Evolutionary conservation across 192 early-diverging fungal species (phyloP), one percentile per base, ranked within the genome.

Genomic region (Coemansia nantahalensis): DNA sequence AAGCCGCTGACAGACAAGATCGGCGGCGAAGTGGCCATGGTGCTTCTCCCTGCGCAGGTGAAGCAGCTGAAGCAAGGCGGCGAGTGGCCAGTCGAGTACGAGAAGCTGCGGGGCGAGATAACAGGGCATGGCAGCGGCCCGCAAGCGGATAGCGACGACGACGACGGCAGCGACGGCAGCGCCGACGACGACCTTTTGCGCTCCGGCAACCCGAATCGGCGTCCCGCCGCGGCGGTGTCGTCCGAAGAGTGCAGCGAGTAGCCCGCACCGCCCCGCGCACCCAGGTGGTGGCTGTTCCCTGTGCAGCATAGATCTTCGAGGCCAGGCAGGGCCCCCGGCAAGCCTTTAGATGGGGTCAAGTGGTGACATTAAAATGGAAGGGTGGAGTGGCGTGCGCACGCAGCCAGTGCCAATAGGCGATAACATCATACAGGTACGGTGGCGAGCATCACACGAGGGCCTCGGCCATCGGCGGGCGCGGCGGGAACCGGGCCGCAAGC

Each of bases 31-130:
- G 86, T 92, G 35, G 71, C 80, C 0, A 80, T 83, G 60, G 83
- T 90, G 15, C 71, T 92, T 23, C 82, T 90, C 57, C 70, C 85
- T 0, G 79, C 84, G 15, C 86, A 92, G 45, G 78, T 92, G 35
- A 90, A 89, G 54, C 48, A 84, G 21, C 62, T 90, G 19, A 83
- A 82, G 26, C 56, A 65, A 46, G 42, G 45, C 2, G 55, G 45
- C 15, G 47, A 36, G 41, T 76, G 73, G 73, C 66, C 65, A 10
- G 18, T 22, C 8, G 32, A 62, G 38, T 74, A 74, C 52, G 59
- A 53, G 15, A 45, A 32, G 3, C 33, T 65, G 48, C 54, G 58
- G 54, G 42, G 38, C 5, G 50, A 62, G 24, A 54, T 54, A 17
- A 31, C 44, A 3, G 53, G 57, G 21, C 45, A 49, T 4, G 14